Base-by-base conservation (phyloP, 2,329 filamentous ascomycete genomes). In the Penicillium sp. region DNA sequence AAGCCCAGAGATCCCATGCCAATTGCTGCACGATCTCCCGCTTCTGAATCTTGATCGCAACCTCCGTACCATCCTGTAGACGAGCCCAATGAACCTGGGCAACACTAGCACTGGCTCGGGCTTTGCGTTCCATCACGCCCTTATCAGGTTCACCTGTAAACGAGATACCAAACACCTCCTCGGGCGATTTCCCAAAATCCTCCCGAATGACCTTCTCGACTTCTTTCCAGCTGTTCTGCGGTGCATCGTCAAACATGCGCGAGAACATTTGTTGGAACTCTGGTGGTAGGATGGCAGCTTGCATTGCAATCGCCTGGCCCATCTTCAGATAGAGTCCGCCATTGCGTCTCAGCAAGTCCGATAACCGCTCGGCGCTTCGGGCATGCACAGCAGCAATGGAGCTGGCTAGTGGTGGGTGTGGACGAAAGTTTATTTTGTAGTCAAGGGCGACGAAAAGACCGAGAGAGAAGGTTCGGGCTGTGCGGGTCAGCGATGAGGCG, bases 281-380 rank as follows among this genome's bases (percentile, higher is more conserved):
- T 0, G 92, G 90, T 26, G 94, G 94, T 58, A 99, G 77, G 26
- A 97, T 86, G 0, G 93, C 93, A 62, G 89, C 93, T 79, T 99
- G 94, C 94, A 97, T 97, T 13, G 93, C 94, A 62, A 99, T 93
- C 4, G 94, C 94, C 79, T 99, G 94, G 0, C 94, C 94, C 55
- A 99, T 97, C 81, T 99, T 99, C 69, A 97, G 80, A 70, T 97
- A 99, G 16, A 99, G 76, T 0, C 94, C 94, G 56, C 94, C 93
- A 80, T 99, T 99, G 51, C 84, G 78, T 26, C 90, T 83, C 61
- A 97, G 80, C 58, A 99, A 77, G 29, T 93, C 81, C 57, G 90
- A 96, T 35, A 97, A 77, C 26, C 90, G 82, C 75, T 91, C 85
- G 0, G 94, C 94, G 68, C 89, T 96, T 57, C 94, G 86, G 35